phyloP scores from a whole-genome alignment of 1,284 basidiomycete species.

The Athelia psychrophila region DNA sequence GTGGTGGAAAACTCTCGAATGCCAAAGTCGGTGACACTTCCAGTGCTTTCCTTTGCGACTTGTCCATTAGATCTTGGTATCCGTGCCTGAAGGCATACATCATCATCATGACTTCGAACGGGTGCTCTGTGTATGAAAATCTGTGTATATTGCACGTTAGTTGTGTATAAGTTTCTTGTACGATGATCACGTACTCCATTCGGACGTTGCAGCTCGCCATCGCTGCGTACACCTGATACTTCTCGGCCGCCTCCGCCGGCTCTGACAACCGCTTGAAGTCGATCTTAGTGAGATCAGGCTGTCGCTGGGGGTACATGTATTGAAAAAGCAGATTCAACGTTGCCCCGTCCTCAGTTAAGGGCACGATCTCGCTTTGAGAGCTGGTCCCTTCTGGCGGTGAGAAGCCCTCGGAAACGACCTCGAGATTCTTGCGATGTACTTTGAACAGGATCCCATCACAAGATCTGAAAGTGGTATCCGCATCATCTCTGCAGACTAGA shows the following conservation, averaged over 20 bases:
- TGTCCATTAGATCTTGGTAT: neutral
- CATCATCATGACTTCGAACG: neutral
- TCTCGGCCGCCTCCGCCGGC: constrained; percentile 17
- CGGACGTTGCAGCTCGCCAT: constrained; percentile 3
- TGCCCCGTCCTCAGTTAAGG: constrained; percentile 8
- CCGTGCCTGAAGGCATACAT: neutral
- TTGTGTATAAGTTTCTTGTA: too few species aligned
- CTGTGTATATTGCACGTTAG: neutral
- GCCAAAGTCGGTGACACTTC: neutral
- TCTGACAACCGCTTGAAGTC: constrained; percentile 1
- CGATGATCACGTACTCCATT: constrained; percentile 8
- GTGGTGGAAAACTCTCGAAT: neutral
- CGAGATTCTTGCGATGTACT: constrained; percentile 24
- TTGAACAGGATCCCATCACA: constrained; percentile 22
- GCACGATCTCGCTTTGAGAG: constrained; percentile 3
- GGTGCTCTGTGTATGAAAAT: neutral
- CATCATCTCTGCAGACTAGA: constrained; percentile 17
- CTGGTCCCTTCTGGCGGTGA: constrained; percentile 8
- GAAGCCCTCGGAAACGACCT: constrained; percentile 22
- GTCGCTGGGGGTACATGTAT: constrained; percentile 13
- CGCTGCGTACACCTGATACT: constrained; percentile 15
- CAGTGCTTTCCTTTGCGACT: neutral
- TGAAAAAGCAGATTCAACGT: constrained; percentile 12
- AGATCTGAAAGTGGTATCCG: constrained; percentile 25
- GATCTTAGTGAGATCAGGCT: constrained; percentile 6